phyloP scores from a whole-genome alignment of 202 grass and related monocot species.

The Panicum virgatum region DNA sequence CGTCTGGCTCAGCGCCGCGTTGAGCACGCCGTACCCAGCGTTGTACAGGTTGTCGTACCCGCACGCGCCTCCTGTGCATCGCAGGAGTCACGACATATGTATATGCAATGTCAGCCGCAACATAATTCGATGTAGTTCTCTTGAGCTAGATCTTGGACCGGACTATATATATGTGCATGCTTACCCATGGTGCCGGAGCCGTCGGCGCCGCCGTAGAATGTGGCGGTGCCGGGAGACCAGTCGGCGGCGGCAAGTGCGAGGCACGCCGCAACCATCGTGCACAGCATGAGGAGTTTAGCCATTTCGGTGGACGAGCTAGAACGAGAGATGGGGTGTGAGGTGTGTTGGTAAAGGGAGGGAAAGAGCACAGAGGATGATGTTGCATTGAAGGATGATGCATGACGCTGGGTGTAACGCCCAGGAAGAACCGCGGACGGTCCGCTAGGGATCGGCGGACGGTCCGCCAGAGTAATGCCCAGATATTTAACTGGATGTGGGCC shows the following conservation, averaged over 20 bases:
- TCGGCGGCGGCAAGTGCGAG: constrained; percentile 8
- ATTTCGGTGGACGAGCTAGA: neutral
- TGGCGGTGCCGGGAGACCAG: constrained; percentile 41
- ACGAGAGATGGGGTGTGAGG: neutral
- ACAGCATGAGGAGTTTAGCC: neutral
- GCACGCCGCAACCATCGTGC: constrained; percentile 8
- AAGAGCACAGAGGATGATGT: neutral
- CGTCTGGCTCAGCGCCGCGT: constrained; percentile 62
- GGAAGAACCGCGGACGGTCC: too few species aligned
- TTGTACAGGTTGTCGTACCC: constrained; percentile 69
- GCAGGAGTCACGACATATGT: too few species aligned
- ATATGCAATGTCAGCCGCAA: neutral
- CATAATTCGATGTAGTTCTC: neutral
- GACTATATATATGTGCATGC: neutral
- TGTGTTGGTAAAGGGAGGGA: neutral
- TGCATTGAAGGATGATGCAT: neutral
- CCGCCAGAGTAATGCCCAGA: too few species aligned
- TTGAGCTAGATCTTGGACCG: neutral
- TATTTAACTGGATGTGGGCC: too few species aligned
- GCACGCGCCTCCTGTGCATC: constrained; percentile 44
- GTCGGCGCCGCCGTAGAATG: constrained; percentile 62
- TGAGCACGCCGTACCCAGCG: constrained; percentile 52
- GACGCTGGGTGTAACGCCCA: too few species aligned
- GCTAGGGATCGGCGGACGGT: too few species aligned
- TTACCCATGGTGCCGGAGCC: constrained; percentile 68